Conservation (phyloP, 441 rosid genomes). For the Arabidopsis hybrid region DNA sequence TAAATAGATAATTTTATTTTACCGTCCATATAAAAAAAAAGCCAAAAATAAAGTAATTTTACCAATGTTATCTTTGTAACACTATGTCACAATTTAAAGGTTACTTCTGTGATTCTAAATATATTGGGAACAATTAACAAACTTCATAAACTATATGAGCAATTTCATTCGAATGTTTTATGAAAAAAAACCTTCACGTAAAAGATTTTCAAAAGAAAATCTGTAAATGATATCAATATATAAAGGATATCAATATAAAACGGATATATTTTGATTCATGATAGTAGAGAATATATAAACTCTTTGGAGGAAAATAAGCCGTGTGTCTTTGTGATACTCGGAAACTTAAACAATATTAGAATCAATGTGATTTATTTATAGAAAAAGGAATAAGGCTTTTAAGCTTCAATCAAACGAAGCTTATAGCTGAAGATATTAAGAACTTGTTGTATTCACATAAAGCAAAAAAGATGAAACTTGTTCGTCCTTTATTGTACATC, state of each 20-base stretch:
- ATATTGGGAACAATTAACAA: too few species aligned
- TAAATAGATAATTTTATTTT: too few species aligned
- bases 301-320: constrained; percentile 38
- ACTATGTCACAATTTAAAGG: too few species aligned
- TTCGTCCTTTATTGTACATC: constrained; percentile 50
- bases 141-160: too few species aligned
- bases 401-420: constrained; percentile 43
- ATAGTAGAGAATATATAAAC: constrained; percentile 33
- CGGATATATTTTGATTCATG: constrained; percentile 24
- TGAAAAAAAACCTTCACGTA: too few species aligned
- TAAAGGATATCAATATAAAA: constrained; percentile 4
- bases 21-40: too few species aligned
- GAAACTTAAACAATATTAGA: constrained; percentile 29
- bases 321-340: constrained; percentile 42
- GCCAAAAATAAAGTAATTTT: too few species aligned
- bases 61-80: too few species aligned
- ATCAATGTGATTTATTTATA: constrained; percentile 15
- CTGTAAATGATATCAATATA: too few species aligned
- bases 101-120: too few species aligned
- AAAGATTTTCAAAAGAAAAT: too few species aligned
- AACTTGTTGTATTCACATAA: constrained; percentile 30
- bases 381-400: constrained; percentile 46
- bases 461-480: constrained; percentile 39
- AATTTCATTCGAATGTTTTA: too few species aligned
- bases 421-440: constrained; percentile 39